A percentile compares a stretch with the other conserved stretches of the same genome.
phyloP scores from a whole-genome alignment of 129 eudicot genomes.

The Chrysanthemum seticuspe region DNA sequence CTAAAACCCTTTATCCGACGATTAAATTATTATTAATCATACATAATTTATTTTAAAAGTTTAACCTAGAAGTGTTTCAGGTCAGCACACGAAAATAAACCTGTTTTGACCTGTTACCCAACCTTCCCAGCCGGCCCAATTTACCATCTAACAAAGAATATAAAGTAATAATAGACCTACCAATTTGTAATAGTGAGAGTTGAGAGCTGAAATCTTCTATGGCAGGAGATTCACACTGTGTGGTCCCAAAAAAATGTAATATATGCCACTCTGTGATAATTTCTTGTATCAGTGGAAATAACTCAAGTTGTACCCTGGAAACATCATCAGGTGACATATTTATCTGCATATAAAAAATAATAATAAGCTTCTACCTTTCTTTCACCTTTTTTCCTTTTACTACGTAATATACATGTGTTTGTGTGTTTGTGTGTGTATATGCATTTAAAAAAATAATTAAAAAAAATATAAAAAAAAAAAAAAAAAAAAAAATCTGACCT shows the following conservation, averaged over 20 bases:
- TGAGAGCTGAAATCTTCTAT: constrained; percentile 84
- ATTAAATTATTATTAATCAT: not conserved
- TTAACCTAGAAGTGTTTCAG: too few relatives aligned
- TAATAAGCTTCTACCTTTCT: constrained; percentile 9
- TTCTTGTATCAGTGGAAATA: constrained; percentile 88
- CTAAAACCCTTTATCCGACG: not conserved
- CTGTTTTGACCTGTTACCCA: not conserved
- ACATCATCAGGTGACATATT: constrained; percentile 74
- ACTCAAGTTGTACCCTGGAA: constrained; percentile 70
- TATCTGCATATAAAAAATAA: constrained; percentile 57
- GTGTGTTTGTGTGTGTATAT: not conserved
- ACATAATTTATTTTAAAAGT: too few relatives aligned
- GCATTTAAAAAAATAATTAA: too few relatives aligned
- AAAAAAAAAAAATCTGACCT: constrained; percentile 44
- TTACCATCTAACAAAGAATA: not conserved
- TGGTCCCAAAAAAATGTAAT: constrained; percentile 70
- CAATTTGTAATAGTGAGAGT: constrained; percentile 79
- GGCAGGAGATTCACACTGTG: constrained; percentile 78
- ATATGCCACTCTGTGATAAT: constrained; percentile 87
- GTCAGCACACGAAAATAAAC: not conserved
- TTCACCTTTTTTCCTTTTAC: constrained; percentile 8
- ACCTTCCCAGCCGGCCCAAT: not conserved
- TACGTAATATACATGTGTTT: not conserved
- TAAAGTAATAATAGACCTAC: constrained; percentile 36
- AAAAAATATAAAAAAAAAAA: too few relatives aligned